A percentile compares a stretch with the other conserved stretches of the same genome.
Evolutionary conservation across 2,329 filamentous ascomycete genomes (phyloP).

Genomic region (Juglanconis sp.): DNA sequence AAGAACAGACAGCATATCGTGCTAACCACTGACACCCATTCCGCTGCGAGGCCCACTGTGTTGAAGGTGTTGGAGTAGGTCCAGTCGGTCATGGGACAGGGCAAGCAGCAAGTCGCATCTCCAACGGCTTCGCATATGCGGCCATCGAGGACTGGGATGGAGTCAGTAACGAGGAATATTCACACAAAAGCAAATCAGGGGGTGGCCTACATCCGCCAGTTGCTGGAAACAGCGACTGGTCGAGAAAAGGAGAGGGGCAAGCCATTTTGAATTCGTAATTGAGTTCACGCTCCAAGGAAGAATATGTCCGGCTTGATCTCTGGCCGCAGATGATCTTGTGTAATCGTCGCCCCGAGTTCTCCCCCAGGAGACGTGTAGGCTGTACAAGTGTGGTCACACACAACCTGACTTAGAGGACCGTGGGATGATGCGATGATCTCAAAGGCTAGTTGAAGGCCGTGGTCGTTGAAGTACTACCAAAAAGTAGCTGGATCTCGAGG

Average conservation of each 20-base stretch:
- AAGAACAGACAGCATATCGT: conserved; percentile 72
- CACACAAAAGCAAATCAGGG: neutral
- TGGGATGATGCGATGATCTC: neutral
- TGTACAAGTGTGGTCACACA: neutral
- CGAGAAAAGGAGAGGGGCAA: conserved; percentile 18
- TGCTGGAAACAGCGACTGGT: conserved; percentile 11
- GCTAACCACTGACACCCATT: conserved; percentile 77
- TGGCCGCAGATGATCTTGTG: neutral
- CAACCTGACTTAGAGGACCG: neutral
- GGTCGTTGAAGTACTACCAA: neutral
- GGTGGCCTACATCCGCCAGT: conserved; percentile 18
- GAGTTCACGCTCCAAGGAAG: neutral
- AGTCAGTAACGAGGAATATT: conserved; percentile 26
- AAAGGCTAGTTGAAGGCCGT: neutral
- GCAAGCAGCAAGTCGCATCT: conserved; percentile 72
- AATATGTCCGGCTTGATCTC: neutral
- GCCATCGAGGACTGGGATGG: conserved; percentile 51
- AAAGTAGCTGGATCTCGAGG: neutral
- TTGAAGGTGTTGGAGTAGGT: conserved; percentile 59
- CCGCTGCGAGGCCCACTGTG: conserved; percentile 62
- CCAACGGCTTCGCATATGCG: conserved; percentile 49
- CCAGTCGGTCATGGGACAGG: conserved; percentile 85
- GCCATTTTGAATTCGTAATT: conserved; percentile 6
- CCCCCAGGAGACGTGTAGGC: neutral
- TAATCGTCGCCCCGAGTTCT: neutral